Evolutionary conservation across 108 stramenopile genomes (phyloP).

Genomic region (Stephanodiscus minutulus): DNA sequence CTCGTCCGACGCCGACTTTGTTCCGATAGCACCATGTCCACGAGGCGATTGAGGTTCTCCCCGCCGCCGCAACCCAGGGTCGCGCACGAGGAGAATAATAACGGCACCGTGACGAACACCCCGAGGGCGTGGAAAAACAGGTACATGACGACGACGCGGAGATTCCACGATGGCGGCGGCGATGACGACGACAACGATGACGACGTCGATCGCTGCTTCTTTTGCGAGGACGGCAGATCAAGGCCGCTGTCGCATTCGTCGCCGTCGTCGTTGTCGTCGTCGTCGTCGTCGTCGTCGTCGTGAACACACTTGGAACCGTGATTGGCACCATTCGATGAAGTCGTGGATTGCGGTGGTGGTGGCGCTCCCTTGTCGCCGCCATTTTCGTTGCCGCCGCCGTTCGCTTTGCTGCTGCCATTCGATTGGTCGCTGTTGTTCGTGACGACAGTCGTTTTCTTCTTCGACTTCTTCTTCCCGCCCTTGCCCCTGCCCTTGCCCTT

Average conservation of each 20-base stretch:
- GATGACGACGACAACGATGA: background rate
- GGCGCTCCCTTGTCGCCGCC: too few relatives aligned
- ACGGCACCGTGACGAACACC: background rate
- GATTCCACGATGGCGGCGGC: background rate
- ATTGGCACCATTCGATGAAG: too few relatives aligned
- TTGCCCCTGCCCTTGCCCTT: too few relatives aligned
- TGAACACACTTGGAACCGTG: too few relatives aligned
- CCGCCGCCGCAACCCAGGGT: background rate
- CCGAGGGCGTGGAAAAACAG: background rate
- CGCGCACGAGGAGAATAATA: background rate
- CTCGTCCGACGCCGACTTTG: background rate
- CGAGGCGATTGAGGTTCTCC: background rate
- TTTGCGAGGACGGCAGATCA: background rate
- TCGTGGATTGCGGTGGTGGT: too few relatives aligned
- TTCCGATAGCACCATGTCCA: background rate
- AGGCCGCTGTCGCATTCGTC: background rate
- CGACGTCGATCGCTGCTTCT: slow-evolving; percentile 1
- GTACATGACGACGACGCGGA: background rate
- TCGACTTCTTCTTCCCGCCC: too few relatives aligned
- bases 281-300: background rate
- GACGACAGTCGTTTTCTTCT: too few relatives aligned
- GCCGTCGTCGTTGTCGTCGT: background rate
- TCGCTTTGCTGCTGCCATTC: too few relatives aligned
- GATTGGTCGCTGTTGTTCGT: too few relatives aligned
- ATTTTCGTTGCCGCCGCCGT: too few relatives aligned